phyloP scores from a whole-genome alignment of 2,329 filamentous ascomycete species.

The Aspergillus sp. region DNA sequence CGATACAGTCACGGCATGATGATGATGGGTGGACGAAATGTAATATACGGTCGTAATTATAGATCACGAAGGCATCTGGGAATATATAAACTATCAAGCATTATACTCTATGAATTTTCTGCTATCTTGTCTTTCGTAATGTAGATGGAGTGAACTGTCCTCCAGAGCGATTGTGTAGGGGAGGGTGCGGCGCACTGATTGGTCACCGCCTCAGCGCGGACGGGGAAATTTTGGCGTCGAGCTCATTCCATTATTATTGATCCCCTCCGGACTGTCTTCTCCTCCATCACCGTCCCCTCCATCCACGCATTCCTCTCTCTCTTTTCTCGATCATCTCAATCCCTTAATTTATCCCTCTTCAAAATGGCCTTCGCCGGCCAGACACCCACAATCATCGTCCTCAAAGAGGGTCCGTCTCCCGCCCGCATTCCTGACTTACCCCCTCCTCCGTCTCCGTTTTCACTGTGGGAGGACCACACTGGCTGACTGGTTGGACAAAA shows the following conservation, averaged over 20 bases:
- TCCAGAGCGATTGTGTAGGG: slow-evolving; percentile 9
- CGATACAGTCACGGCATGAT: too few species aligned
- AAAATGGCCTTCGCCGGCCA: slow-evolving; percentile 95
- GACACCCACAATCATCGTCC: slow-evolving; percentile 95
- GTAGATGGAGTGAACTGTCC: neutral
- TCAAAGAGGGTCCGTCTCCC: slow-evolving; percentile 80
- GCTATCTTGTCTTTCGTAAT: too few species aligned
- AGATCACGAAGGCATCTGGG: too few species aligned
- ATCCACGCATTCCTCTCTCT: slow-evolving; percentile 18
- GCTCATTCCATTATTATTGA: slow-evolving; percentile 25
- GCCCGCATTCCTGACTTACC: slow-evolving; percentile 26
- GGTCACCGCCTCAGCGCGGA: slow-evolving; percentile 35
- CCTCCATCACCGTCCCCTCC: slow-evolving; percentile 24
- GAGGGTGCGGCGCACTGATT: slow-evolving; percentile 27
- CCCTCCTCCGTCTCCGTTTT: neutral
- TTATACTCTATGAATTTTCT: too few species aligned
- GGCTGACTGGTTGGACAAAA: slow-evolving; percentile 23
- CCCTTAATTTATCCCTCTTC: slow-evolving; percentile 23
- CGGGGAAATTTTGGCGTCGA: slow-evolving; percentile 44
- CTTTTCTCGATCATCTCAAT: slow-evolving; percentile 11
- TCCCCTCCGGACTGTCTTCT: slow-evolving; percentile 26
- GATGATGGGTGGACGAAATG: too few species aligned
- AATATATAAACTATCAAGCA: too few species aligned
- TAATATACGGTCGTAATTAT: too few species aligned
- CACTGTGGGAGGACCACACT: slow-evolving; percentile 15